phyloP scores from a whole-genome alignment of 1,284 basidiomycete species.

The Heterobasidion annosum region DNA sequence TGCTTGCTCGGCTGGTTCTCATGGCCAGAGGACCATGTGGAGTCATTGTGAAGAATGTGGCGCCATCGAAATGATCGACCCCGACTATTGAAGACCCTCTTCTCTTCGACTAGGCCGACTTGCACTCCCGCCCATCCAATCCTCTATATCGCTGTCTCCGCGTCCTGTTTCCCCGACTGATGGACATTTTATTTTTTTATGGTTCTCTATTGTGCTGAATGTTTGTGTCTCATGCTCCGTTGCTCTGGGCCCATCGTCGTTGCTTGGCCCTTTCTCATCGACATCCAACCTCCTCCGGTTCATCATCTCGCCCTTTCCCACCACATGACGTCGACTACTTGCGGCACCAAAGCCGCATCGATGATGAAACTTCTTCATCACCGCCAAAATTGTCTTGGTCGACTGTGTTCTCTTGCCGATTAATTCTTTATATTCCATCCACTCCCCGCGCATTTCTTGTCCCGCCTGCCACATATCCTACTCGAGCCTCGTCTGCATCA shows the following conservation, averaged over 20 bases:
- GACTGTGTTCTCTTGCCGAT: background rate
- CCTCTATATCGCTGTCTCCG: too few relatives aligned
- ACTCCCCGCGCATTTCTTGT: background rate
- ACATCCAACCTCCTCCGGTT: background rate
- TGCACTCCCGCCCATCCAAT: background rate
- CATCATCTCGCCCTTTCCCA: background rate
- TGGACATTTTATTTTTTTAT: background rate
- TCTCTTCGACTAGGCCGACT: background rate
- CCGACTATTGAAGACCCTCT: constrained; percentile 31
- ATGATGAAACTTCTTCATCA: background rate
- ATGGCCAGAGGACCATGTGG: constrained; percentile 60
- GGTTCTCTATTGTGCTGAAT: background rate
- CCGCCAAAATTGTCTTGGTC: background rate
- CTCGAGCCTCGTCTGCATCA: background rate
- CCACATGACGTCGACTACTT: background rate
- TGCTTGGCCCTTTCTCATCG: background rate
- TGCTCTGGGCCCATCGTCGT: background rate
- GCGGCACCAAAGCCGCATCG: too few relatives aligned
- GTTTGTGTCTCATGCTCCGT: background rate
- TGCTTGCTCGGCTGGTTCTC: constrained; percentile 24
- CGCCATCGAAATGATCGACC: constrained; percentile 78
- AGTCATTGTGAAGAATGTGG: constrained; percentile 80
- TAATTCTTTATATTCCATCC: background rate
- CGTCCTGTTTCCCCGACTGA: background rate
- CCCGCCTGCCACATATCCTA: background rate